A percentile compares a stretch with the other conserved stretches of the same genome.
phyloP scores from a whole-genome alignment of 2,329 filamentous ascomycete genomes.

The Aspergillus sergii region DNA sequence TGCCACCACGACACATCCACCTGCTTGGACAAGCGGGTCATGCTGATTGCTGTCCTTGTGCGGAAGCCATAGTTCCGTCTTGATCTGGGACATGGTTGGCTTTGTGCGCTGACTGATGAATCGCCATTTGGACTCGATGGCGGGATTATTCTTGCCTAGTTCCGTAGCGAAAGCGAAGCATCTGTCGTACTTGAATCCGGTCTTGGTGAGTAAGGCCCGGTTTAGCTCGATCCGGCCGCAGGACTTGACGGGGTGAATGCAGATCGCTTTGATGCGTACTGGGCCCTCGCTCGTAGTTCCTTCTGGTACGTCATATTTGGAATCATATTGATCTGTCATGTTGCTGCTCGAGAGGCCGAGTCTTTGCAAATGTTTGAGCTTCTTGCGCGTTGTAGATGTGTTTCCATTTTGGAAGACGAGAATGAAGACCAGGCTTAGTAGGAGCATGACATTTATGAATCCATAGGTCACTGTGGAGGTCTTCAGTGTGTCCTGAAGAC shows the following conservation, averaged over 20 bases:
- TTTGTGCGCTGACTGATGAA: conserved; percentile 30
- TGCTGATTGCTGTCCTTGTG: conserved; percentile 8
- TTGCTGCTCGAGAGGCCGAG: not conserved
- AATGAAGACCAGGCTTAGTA: not conserved
- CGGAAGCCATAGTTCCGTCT: conserved; percentile 23
- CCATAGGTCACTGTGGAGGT: not conserved
- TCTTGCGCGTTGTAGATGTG: not conserved
- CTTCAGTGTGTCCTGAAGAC: not conserved
- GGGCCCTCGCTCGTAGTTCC: not conserved
- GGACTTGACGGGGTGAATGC: conserved; percentile 27
- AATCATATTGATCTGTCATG: conserved; percentile 6
- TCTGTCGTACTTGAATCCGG: conserved; percentile 25
- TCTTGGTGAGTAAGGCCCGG: conserved; percentile 23
- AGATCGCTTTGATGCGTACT: conserved; percentile 22
- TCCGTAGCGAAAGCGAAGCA: conserved; percentile 25
- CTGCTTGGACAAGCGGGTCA: conserved; percentile 18
- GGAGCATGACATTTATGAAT: not conserved
- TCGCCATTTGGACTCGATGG: conserved; percentile 17
- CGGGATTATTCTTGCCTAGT: not conserved
- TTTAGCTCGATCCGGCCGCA: conserved; percentile 23
- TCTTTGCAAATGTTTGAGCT: not conserved
- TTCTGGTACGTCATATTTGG: not conserved
- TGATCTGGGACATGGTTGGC: conserved; percentile 24
- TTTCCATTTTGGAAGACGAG: not conserved
- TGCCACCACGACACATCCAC: conserved; percentile 15